These are phyloP conservation scores for Urostyla sp. DNA, from an alignment of 73 alveolate genomes.

Conservation along the genomic window DNA sequence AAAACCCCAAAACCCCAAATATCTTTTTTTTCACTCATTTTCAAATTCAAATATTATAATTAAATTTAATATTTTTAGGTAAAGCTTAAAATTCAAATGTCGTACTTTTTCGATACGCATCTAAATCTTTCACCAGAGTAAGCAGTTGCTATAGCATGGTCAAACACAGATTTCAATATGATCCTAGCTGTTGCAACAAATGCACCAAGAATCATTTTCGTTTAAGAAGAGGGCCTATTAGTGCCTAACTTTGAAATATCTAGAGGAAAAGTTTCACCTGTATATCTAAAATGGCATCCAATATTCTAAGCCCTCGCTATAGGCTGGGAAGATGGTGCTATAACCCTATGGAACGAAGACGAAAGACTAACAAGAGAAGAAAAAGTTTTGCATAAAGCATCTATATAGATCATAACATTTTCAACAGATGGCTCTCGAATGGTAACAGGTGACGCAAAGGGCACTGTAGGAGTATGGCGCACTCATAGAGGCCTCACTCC, in stretches of 20 bases:
- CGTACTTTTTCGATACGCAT: constrained; percentile 70
- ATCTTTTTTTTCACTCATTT: background rate
- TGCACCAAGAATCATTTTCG: constrained; percentile 70
- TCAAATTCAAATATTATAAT: too few species aligned
- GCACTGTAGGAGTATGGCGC: constrained; percentile 96
- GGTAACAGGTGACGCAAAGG: constrained; percentile 97
- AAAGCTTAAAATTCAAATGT: constrained; percentile 38
- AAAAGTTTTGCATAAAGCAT: constrained; percentile 91
- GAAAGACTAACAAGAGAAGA: constrained; percentile 93
- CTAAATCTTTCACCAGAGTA: constrained; percentile 60
- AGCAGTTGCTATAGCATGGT: constrained; percentile 70
- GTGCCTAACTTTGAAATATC: constrained; percentile 84
- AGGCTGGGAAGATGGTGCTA: constrained; percentile 95
- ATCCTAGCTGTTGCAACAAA: constrained; percentile 75
- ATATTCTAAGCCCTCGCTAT: constrained; percentile 84
- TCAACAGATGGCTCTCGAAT: constrained; percentile 94
- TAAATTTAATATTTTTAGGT: too few species aligned
- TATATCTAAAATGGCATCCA: constrained; percentile 97
- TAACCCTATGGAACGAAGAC: constrained; percentile 95
- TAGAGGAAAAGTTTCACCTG: constrained; percentile 76
- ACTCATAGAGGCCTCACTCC: constrained; percentile 88
- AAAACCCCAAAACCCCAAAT: too few species aligned
- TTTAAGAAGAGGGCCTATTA: constrained; percentile 90
- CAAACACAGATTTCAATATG: constrained; percentile 72
- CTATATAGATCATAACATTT: constrained; percentile 84